Base-by-base conservation (phyloP, 768 basidiomycete genomes). In the Gautieria morchelliformis region DNA sequence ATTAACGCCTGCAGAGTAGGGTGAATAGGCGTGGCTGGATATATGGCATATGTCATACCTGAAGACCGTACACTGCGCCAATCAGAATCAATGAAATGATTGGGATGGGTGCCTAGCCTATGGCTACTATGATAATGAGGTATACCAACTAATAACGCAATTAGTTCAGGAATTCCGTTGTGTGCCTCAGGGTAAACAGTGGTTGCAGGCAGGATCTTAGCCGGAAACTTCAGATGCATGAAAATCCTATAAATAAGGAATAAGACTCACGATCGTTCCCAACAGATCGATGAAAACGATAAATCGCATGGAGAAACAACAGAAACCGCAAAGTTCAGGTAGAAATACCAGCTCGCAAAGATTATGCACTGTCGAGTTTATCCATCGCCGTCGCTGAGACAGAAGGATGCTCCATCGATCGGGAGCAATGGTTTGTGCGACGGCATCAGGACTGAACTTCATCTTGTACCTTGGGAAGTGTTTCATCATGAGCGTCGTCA, bases 391-490 rank as follows among this genome's bases (percentile, higher is more conserved):
- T 65, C 93, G 80, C 69, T 95, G 93, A 1, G 92, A 94, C 61
- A 97, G 86, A 64, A 97, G 67, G 11, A 97, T 80, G 7, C 83
- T 80, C 82, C 87, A 92, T 0, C 85, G 84, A 68, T 95, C 93
- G 0, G 93, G 93, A 9, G 93, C 93, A 68, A 94, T 80, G 5
- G 93, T 97, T 64, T 86, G 87, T 0, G 93, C 89, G n/a, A 87
- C 70, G 0, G 93, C 93, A 66, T 93, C 87, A 0, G 85, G 85
- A 32, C 81, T 85, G 68, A 97, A 97, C 72, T 95, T 95, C 53
- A 91, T 95, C 75, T 89, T 92, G 80, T 89, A 94, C 0, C 87
- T 87, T 1, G 93, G 93, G 78, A 96, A 97, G 65, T 96, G 90
- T 71, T 95, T 94, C 79, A 97, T 82, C 60, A 97, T 71, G 52